These are phyloP conservation scores for Mycogone perniciosa DNA, from an alignment of 2,329 filamentous ascomycete genomes.

Conservation along the genomic window DNA sequence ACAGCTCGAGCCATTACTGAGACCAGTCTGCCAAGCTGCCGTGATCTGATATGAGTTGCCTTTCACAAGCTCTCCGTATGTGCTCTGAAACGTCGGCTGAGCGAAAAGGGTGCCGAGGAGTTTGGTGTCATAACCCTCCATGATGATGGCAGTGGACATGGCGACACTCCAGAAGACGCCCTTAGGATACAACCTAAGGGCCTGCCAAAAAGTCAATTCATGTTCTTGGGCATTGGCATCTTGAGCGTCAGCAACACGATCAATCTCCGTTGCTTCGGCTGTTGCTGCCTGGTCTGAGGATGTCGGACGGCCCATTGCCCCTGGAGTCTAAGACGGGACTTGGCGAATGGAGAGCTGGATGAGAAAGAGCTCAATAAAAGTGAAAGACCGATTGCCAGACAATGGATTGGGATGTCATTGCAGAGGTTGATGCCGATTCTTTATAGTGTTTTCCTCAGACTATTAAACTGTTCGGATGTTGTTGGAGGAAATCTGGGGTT, in stretches of 20 bases:
- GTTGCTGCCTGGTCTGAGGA: not conserved
- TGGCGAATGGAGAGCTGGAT: not conserved
- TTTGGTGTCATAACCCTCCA: conserved; percentile 36
- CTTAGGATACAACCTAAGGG: conserved; percentile 26
- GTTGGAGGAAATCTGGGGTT: not conserved
- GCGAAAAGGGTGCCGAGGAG: conserved; percentile 32
- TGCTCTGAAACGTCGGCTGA: conserved; percentile 19
- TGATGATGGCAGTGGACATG: conserved; percentile 33
- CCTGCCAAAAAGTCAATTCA: conserved; percentile 13
- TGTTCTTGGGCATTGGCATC: conserved; percentile 1
- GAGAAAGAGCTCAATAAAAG: not conserved
- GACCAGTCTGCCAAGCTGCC: conserved; percentile 43
- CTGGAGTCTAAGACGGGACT: no score
- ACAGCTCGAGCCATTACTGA: conserved; percentile 38
- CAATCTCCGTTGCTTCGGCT: not conserved
- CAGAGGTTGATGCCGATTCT: not conserved
- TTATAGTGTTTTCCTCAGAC: not conserved
- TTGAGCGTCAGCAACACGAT: conserved; percentile 2
- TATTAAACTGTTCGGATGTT: not conserved
- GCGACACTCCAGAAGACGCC: conserved; percentile 32
- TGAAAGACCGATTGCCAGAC: not conserved
- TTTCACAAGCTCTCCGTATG: conserved; percentile 3
- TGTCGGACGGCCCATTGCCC: not conserved
- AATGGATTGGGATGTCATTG: not conserved
- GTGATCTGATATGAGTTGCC: conserved; percentile 30